Base-by-base conservation (phyloP, 2,329 filamentous ascomycete genomes). In the Acarospora socialis region DNA sequence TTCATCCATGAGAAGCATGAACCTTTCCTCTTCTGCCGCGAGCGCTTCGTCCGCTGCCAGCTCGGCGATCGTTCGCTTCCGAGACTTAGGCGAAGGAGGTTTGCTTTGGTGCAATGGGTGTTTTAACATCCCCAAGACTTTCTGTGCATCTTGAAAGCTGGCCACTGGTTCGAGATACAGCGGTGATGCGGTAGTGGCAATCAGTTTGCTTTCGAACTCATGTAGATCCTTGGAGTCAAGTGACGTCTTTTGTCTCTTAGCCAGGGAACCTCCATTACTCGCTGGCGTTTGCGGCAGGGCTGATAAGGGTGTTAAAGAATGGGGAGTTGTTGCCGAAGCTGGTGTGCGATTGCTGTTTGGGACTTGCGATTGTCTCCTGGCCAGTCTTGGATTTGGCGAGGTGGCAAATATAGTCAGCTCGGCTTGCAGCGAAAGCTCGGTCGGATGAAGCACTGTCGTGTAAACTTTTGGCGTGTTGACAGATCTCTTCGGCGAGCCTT, bases 21-120 rank as follows among this genome's bases (percentile, higher is more conserved):
- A 92, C 28, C 83, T 73, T 55, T 98, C 86, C 42, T 83, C 76
- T 37, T 84, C 81, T 14, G 86, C 87, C 1, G 84, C 83, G 37
- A 83, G 68, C 1, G 90, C 87, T 57, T 98, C 86, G 49, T 98
- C 90, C 5, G 87, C 87, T 6, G 83, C 90, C 61, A 95, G 73
- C 51, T 98, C 87, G 6, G 90, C 90, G 12, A 92, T 77, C 0
- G 90, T 98, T 40, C 87, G 75, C 65, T 98, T 95, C 35, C 90
- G 69, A 5, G 77, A 77, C 64, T 93, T 94, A 3, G 84, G 84
- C 38, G 79, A 70, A 1, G 90, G 87, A 7, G 83, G 77, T 25
- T 73, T 64, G 30, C 78, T 71, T 18, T 73, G 70, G 52, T 94
- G 81, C 34, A 83, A 73, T 5, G 84, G 79, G 51, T 92, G 81